Percentiles rank a stretch among this genome's conserved stretches.
These are phyloP conservation scores for Heliamphora exappendiculata DNA, from an alignment of 148 eudicot genomes.

Conservation along the genomic window DNA sequence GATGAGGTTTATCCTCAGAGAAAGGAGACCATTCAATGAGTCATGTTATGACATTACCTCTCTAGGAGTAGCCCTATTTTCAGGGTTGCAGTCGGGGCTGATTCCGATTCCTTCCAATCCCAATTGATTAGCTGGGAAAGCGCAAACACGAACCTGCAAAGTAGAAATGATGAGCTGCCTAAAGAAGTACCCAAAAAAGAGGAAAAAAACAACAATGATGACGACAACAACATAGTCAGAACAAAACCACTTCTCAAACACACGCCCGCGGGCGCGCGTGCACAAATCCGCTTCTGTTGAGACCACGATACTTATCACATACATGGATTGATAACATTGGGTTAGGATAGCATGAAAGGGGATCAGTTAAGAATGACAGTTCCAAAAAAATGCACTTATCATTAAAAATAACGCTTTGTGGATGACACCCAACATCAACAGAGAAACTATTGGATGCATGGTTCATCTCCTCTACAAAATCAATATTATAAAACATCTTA, in stretches of 20 bases:
- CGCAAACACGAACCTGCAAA: slow-evolving; percentile 84
- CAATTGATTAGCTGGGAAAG: slow-evolving; percentile 71
- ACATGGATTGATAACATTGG: too few species aligned
- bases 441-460: background rate
- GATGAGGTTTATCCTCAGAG: background rate
- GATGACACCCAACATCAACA: background rate
- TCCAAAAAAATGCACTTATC: background rate
- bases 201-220: too few species aligned
- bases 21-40: background rate
- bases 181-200: too few species aligned
- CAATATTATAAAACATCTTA: background rate
- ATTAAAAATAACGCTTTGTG: background rate
- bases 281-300: too few species aligned
- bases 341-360: too few species aligned
- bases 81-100: slow-evolving; percentile 95
- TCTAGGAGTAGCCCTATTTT: slow-evolving; percentile 59
- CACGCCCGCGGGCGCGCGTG: too few species aligned
- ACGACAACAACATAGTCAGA: too few species aligned
- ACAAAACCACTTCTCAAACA: too few species aligned
- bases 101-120: slow-evolving; percentile 82
- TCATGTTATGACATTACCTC: slow-evolving; percentile 47
- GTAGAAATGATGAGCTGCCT: background rate
- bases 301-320: too few species aligned
- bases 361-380: too few species aligned
- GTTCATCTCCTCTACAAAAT: background rate